Base-by-base conservation (phyloP, 163 green algal species). In the Scenedesmus sp. region DNA sequence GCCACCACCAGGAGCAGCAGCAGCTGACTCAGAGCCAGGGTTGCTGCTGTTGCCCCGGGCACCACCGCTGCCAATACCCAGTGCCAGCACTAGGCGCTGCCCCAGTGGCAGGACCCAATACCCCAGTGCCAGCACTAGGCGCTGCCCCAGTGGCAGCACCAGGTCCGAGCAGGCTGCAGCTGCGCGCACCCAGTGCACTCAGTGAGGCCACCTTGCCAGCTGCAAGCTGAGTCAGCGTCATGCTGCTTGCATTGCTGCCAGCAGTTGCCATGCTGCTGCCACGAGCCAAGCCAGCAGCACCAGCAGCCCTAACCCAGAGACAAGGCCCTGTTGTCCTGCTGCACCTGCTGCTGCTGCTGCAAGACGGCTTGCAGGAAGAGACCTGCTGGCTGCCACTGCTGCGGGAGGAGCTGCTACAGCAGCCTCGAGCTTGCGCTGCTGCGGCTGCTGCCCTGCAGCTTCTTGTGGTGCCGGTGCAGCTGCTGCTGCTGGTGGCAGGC, bases 211-310 rank as follows among this genome's bases (percentile, higher is more conserved):
- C 65, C 65, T 7, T 76, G 30, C 65, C 65, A 76, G 65, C 65
- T 5, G 30, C 65, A 76, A 76, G 65, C 65, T 76, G 65, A 76
- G 24, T 81, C 40, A 76, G 44, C n/a, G 85, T 85, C 44, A 90
- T 78, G 51, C 85, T 90, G 72, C 85, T 90, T 40, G 85, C 85
- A 73, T 85, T 90, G 72, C 85, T 90, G 85, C 85, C 85, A 37
- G 30, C 82, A 53, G 40, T 83, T 35, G 15, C 26, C 76, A 43
- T 61, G 37, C 40, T 53, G 82, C 82, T 40, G 65, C 65, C 12
- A 51, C 9, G 33, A 30, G 33, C n/a, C 24, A 86, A 70, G 33
- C 82, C 53, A 49, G 51, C 18, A 42, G 40, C 44, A 37, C 43
- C 16, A 49, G n/a, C 73, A 83, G 37, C 73, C 40, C 15, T 3